These are phyloP conservation scores for Penicillium cinerascens DNA, from an alignment of 495 filamentous ascomycete species.

Conservation along the genomic window DNA sequence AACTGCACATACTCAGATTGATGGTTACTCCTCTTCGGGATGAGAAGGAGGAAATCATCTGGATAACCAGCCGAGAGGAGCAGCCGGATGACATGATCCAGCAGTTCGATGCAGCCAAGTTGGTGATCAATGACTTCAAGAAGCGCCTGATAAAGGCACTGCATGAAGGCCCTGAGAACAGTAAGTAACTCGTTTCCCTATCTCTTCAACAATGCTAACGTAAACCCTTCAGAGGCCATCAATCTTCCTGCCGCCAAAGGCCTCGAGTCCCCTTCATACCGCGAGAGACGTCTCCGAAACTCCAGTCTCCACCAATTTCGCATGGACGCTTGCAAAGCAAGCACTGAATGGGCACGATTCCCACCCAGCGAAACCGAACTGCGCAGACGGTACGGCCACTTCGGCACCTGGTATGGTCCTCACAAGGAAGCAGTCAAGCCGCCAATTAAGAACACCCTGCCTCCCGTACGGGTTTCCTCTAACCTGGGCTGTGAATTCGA, in stretches of 20 bases:
- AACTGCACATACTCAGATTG: neutral
- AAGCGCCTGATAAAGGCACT: neutral
- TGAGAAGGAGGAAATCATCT: neutral
- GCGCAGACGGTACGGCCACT: neutral
- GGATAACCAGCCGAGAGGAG: neutral
- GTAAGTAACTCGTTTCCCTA: no score
- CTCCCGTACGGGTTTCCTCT: neutral
- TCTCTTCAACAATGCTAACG: neutral
- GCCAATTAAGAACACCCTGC: neutral
- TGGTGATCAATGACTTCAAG: neutral
- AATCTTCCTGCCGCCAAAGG: neutral
- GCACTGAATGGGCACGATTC: slow-evolving; percentile 26
- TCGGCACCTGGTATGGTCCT: neutral
- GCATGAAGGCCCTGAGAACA: neutral
- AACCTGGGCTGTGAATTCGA: neutral
- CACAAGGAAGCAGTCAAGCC: neutral
- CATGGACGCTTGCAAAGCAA: slow-evolving; percentile 22
- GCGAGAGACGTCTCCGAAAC: neutral
- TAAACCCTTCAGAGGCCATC: neutral
- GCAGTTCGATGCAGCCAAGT: neutral
- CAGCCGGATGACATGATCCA: neutral
- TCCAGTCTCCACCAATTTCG: slow-evolving; percentile 22
- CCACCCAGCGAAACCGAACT: neutral
- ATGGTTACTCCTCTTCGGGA: neutral
- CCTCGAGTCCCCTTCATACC: neutral